Evolutionary conservation across 306 rosid genomes (phyloP).

Genomic region (Rosa rugosa): DNA sequence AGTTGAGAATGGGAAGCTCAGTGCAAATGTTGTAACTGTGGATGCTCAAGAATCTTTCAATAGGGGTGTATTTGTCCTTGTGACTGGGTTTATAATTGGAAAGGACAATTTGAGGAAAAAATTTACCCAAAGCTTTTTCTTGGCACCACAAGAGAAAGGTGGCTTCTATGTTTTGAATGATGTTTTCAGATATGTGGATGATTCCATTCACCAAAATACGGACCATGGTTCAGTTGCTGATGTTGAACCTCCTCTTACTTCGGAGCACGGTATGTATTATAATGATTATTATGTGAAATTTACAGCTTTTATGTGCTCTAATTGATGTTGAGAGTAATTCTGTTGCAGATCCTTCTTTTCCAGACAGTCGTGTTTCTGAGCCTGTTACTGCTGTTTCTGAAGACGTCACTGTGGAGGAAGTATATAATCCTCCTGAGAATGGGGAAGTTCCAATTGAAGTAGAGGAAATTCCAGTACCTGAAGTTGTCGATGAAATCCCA

Average conservation of each 20-base stretch:
- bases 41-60: constrained; percentile 82
- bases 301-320: constrained; percentile 1
- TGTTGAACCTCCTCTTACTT: constrained; percentile 33
- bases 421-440: constrained; percentile 33
- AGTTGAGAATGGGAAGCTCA: constrained; percentile 55
- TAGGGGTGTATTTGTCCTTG: constrained; percentile 80
- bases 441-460: constrained; percentile 45
- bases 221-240: constrained; percentile 31
- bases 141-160: constrained; percentile 93
- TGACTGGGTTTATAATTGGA: constrained; percentile 77
- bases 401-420: constrained; percentile 44
- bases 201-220: constrained; percentile 27
- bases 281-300: background rate
- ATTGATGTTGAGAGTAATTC: constrained; percentile 11
- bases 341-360: constrained; percentile 41
- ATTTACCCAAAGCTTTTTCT: constrained; percentile 82
- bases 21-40: constrained; percentile 61
- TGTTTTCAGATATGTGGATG: constrained; percentile 78
- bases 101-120: constrained; percentile 52
- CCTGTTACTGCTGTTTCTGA: constrained; percentile 28
- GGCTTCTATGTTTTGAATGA: constrained; percentile 90
- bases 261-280: constrained; percentile 47
- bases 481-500: constrained; percentile 61
- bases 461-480: constrained; percentile 52
- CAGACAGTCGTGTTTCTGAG: constrained; percentile 41